Evolutionary conservation across 495 filamentous ascomycete species (phyloP), one percentile per base, ranked within the genome.

Genomic region (Staphylotrichum longicolle): DNA sequence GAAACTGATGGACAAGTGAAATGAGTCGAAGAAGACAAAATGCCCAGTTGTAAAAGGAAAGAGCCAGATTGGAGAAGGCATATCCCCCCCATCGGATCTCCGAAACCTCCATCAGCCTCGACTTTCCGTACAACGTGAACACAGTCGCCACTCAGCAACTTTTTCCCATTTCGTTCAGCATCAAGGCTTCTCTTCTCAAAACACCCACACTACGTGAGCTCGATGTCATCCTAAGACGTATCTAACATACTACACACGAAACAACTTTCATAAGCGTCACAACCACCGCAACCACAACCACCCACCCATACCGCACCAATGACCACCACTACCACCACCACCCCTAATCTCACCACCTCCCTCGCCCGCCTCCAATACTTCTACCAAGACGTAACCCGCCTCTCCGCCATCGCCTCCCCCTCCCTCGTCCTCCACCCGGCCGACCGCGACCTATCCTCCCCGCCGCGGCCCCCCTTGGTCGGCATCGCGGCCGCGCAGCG

Each of bases 381-480:
- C 27, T 72, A 68, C 45, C 20, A 35, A 0, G 68, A 74, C 52
- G 39, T 72, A 4, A 64, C 51, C 14, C 68, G 63, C 15, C 57
- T 74, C 8, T 58, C 51, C 5, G 9, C 60, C 3, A 53, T 74
- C 34, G 58, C 63, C 35, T 53, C 66, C 0, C 27, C 51, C 6
- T 20, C 51, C 37, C 60, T 72, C 5, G 4, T 67, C 30, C 66
- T 74, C 1, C 72, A 74, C 56, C 46, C 60, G 0, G 68, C 66
- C 53, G 57, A 67, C 58, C 63, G 64, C 0, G 15, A 32, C 40
- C 34, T 66, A 5, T 49, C 27, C 8, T 48, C 54, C 0, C 63
- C 67, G 2, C 54, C 68, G 1, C 20, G 67, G 4, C 35, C 55
- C 14, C 55, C 55, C 1, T 11, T 58, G 1, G 2, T 37, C 1